Conservation (phyloP, 768 basidiomycete genomes). For the Xerocomellus chrysenteron region DNA sequence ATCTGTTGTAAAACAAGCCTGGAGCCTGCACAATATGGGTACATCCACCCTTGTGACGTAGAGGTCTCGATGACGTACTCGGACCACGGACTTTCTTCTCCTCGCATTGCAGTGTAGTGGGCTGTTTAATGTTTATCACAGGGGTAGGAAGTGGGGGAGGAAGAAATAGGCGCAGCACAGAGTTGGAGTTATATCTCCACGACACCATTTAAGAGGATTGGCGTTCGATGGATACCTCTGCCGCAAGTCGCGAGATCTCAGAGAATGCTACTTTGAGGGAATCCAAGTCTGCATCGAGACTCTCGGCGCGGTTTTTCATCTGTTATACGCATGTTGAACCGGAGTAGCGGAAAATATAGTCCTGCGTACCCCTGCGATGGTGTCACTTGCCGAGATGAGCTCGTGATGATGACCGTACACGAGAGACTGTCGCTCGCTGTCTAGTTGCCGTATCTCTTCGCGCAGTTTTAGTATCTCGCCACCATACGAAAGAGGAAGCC, state of each 20-base stretch:
- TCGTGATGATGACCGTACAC: slow-evolving; percentile 97
- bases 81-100: not conserved
- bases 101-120: not conserved
- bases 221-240: slow-evolving; percentile 60
- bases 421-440: slow-evolving; percentile 84
- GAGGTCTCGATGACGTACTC: slow-evolving; percentile 5
- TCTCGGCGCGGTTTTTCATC: slow-evolving; percentile 90
- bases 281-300: slow-evolving; percentile 82
- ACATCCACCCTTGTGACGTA: not conserved
- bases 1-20: slow-evolving; percentile 13
- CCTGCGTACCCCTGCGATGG: slow-evolving; percentile 72
- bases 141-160: not conserved
- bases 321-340: slow-evolving; percentile 28
- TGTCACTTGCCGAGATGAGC: slow-evolving; percentile 89
- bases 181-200: not conserved
- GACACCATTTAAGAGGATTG: not conserved
- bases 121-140: not conserved
- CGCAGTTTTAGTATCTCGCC: slow-evolving; percentile 4
- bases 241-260: slow-evolving; percentile 77
- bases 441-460: slow-evolving; percentile 82
- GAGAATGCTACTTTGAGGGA: slow-evolving; percentile 77
- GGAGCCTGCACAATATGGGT: slow-evolving; percentile 9
- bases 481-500: not conserved
- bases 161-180: not conserved
- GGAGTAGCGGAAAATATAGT: not conserved